Evolutionary conservation across 495 filamentous ascomycete species (phyloP), one percentile per base, ranked within the genome.

Genomic region (Penicilliopsis zonata): DNA sequence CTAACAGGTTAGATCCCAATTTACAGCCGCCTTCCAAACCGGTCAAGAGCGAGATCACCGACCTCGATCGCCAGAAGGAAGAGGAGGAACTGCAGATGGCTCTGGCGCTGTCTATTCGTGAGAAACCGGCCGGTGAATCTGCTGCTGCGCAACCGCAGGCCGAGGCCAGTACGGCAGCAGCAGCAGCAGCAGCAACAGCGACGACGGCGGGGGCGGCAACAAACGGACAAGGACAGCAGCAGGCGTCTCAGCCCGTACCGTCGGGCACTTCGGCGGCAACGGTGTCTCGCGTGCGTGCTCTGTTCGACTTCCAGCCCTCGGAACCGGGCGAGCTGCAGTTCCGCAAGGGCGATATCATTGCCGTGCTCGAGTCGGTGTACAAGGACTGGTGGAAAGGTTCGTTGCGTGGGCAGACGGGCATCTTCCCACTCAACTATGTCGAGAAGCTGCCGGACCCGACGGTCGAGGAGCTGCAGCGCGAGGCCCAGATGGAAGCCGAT

Each of bases 341-440:
- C 48, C 78, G 85, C 36, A 98, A 94, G 62, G 86, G 86, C 5
- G 90, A 98, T 60, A 80, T 94, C 27, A 98, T 98, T 55, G 88
- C 92, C 7, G 90, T 98, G 9, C 66, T 98, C 14, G 92, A 96
- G 53, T 93, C 84, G 4, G 90, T 96, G 3, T 98, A 90, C 53
- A 98, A 96, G 56, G 90, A 98, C 60, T 98, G 90, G 90, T 98
- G 90, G 90, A 92, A 93, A 47, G 90, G 90, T 3, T 92, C 86
- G 27, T 57, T 96, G 39, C 74, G 83, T 52, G 90, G 90, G 4
- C 85, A 95, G 50, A 95, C 85, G 10, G 90, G 90, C 38, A 98
- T 98, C 42, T 98, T 98, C 57, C 90, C 90, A 16, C 70, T 98
- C 33, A 98, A 98, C 57, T 98, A 98, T 55, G 92, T 98, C 13